A percentile compares a stretch with the other conserved stretches of the same genome.
Conservation (phyloP, 2,329 filamentous ascomycete species). For the Scedosporium aurantiacum region DNA sequence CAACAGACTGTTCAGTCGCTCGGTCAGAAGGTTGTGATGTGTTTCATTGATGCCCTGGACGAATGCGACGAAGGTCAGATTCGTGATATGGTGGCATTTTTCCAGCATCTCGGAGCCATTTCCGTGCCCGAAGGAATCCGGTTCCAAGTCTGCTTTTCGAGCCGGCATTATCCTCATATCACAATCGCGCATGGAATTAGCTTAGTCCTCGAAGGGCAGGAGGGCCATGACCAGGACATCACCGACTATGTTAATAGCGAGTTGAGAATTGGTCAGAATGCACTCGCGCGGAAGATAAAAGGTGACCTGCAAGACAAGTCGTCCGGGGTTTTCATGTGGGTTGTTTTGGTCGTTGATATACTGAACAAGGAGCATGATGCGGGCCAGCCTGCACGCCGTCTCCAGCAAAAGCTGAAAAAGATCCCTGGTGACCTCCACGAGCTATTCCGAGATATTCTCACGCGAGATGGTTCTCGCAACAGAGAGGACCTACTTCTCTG, state of each 20-base stretch:
- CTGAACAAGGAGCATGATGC: conserved; percentile 22
- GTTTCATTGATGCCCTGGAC: conserved; percentile 33
- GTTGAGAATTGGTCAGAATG: conserved; percentile 4
- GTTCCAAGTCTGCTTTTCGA: conserved; percentile 31
- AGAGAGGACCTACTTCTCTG: not conserved
- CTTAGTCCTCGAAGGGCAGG: not conserved
- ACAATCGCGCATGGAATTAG: conserved; percentile 14
- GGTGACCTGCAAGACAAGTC: conserved; percentile 24
- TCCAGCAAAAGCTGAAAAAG: not conserved
- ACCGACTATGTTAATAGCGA: not conserved
- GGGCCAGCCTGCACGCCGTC: conserved; percentile 13
- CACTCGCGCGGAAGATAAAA: not conserved
- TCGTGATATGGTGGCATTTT: conserved; percentile 29
- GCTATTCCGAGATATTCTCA: not conserved
- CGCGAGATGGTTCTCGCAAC: not conserved
- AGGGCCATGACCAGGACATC: not conserved
- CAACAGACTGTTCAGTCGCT: conserved; percentile 3
- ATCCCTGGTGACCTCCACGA: not conserved
- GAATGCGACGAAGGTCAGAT: conserved; percentile 33
- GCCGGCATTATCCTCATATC: conserved; percentile 36
- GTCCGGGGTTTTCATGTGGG: conserved; percentile 33
- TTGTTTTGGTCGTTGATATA: conserved; percentile 26
- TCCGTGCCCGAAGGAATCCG: conserved; percentile 7
- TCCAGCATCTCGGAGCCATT: conserved; percentile 24
- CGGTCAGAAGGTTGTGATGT: conserved; percentile 8